Evolutionary conservation across 2,329 filamentous ascomycete genomes (phyloP), one percentile per base, ranked within the genome.

Genomic region (Botrytis medusae): DNA sequence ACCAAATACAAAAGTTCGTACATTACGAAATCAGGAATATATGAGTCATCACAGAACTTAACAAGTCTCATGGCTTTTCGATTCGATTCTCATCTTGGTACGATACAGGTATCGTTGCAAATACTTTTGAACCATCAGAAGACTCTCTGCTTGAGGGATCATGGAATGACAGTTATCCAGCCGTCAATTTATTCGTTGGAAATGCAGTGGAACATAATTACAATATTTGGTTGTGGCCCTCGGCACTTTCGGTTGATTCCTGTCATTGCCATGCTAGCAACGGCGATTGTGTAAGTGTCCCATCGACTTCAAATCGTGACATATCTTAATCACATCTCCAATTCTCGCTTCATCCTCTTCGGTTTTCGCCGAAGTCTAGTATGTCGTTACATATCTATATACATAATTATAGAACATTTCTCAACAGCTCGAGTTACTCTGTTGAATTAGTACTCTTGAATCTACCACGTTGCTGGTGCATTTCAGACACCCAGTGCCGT

Each of bases 11-110:
- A 57, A 68, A 42, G 14, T 16, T 22, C 57, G 65, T 68, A 32
- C 37, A 57, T 6, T 42, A 68, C 6, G 48, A 42, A 29, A 68
- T 18, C n/a, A 57, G 34, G 18, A 42, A 14, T 32, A 12, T 32
- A 32, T 44, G 48, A 68, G 6, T 32, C 65, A 57, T n/a, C n/a
- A 68, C 48, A 18, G 48, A 68, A 57, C 18, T 42, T 68, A 25
- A 57, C 22, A 68, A 48, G 57, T 57, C 48, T 42, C 48, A 57
- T 68, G 48, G 65, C 65, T 68, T 67, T 68, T 68, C 48, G 37
- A 32, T 68, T 40, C 54, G 18, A n/a, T 57, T 32, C n/a, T 25
- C 34, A 68, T 68, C 48, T 68, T 57, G 65, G 48, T 68, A 68
- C 16, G 48, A 57, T 68, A 37, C 20, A 44, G 42, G 25, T 42